Conservation (phyloP, 306 rosid genomes). For the Gastrolobium villosum region DNA sequence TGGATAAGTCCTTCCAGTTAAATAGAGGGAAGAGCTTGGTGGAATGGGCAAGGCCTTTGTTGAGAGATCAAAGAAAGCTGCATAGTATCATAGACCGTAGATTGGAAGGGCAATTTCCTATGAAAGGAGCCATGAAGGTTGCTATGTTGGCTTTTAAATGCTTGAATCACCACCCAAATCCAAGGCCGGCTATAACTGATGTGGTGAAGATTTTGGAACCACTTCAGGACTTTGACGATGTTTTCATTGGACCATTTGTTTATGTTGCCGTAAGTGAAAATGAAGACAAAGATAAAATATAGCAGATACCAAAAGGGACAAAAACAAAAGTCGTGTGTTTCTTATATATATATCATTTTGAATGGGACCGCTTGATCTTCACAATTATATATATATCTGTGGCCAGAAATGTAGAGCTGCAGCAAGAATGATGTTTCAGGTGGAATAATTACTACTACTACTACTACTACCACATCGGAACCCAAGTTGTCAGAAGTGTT, state of each 20-base stretch:
- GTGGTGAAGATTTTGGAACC: constrained; percentile 73
- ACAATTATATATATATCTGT: background rate
- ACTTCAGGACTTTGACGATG: constrained; percentile 66
- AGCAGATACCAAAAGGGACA: constrained; percentile 13
- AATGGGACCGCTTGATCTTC: constrained; percentile 17
- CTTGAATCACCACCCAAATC: constrained; percentile 70
- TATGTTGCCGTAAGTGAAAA: constrained; percentile 66
- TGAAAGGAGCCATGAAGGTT: constrained; percentile 66
- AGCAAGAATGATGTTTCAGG: constrained; percentile 22
- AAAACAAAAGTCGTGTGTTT: background rate
- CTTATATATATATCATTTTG: constrained; percentile 31
- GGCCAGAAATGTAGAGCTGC: constrained; percentile 38
- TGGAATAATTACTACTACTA: constrained; percentile 19
- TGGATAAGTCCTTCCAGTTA: constrained; percentile 60
- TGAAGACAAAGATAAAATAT: constrained; percentile 40
- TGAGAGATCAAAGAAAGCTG: constrained; percentile 66
- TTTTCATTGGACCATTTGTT: constrained; percentile 67
- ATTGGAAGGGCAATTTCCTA: constrained; percentile 75
- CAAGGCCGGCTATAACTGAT: constrained; percentile 73
- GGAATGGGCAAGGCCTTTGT: constrained; percentile 80
- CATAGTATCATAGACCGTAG: constrained; percentile 59
- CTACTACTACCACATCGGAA: constrained; percentile 13
- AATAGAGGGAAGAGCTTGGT: constrained; percentile 67
- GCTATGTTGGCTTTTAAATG: constrained; percentile 72
- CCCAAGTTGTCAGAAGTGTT: constrained; percentile 22